Evolutionary conservation across 148 eudicot species (phyloP).

Genomic region (Persicaria maculosa): DNA sequence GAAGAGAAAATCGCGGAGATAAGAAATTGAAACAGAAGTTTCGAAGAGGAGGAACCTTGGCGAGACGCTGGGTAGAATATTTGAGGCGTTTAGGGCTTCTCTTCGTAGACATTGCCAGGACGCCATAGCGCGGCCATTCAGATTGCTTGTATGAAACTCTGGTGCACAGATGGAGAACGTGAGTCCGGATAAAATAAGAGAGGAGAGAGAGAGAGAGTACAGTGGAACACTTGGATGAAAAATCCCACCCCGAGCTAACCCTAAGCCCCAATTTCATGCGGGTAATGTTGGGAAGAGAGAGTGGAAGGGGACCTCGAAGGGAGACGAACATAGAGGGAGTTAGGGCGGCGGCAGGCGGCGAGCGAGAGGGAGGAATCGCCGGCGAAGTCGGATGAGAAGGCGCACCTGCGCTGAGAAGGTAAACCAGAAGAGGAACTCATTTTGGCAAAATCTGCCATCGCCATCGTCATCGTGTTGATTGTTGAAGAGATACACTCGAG

Average conservation of each 20-base stretch:
- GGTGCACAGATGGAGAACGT: neutral
- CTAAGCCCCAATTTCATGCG: neutral
- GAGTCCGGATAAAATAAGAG: neutral
- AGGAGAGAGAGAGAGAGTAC: neutral
- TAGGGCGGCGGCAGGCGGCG: neutral
- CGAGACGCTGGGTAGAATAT: constrained; percentile 7
- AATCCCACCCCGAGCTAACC: neutral
- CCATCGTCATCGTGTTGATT: neutral
- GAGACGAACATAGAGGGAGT: neutral
- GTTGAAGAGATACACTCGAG: too few species aligned
- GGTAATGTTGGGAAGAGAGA: neutral
- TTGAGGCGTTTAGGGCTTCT: constrained; percentile 13
- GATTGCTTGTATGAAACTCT: neutral
- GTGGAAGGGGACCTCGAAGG: neutral
- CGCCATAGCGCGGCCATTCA: neutral
- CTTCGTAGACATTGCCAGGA: neutral
- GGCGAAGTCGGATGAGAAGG: neutral
- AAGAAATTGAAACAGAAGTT: neutral
- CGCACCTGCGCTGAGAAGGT: too few species aligned
- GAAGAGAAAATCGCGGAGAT: neutral
- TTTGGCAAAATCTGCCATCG: neutral
- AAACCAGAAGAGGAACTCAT: neutral
- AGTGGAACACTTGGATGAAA: neutral
- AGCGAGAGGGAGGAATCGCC: neutral
- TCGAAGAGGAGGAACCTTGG: neutral